A percentile compares a stretch with the other conserved stretches of the same genome.
These are phyloP conservation scores for Podaxis rugospora DNA, from an alignment of 768 basidiomycete species.

Conservation along the genomic window DNA sequence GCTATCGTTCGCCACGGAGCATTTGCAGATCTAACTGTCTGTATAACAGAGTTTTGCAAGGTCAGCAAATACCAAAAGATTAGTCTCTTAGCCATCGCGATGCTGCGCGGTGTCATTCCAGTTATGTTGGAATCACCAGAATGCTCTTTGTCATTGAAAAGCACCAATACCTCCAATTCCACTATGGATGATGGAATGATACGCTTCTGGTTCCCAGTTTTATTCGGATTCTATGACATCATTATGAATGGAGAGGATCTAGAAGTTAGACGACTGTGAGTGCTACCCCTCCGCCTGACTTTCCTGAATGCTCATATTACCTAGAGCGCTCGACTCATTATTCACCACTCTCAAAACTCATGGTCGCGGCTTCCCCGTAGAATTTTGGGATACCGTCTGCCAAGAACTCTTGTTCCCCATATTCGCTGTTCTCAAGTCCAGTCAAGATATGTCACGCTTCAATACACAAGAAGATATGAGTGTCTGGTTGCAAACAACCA, in stretches of 20 bases:
- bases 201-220: conserved; percentile 93
- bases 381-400: conserved; percentile 98
- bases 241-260: conserved; percentile 99
- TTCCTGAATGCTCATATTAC: conserved; percentile 7
- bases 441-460: conserved; percentile 89
- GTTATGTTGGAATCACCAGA: conserved; percentile 87
- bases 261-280: conserved; percentile 94
- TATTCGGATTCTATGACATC: conserved; percentile 99
- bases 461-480: conserved; percentile 98
- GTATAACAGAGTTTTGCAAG: conserved; percentile 99
- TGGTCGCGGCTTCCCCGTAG: conserved; percentile 77
- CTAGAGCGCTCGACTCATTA: conserved; percentile 91
- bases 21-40: conserved; percentile 93
- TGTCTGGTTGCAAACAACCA: conserved; percentile 97
- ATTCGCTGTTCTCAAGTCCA: conserved; percentile 92
- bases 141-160: conserved; percentile 28
- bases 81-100: conserved; percentile 91
- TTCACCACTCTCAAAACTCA: conserved; percentile 92
- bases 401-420: conserved; percentile 97
- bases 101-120: conserved; percentile 90
- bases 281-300: conserved; percentile 12
- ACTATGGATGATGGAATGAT: conserved; percentile 81
- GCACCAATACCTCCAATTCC: conserved; percentile 15
- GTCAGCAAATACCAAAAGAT: conserved; percentile 99
- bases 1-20: conserved; percentile 92